Conservation (phyloP, 2,329 filamentous ascomycete species). For the Xylogone sp. region DNA sequence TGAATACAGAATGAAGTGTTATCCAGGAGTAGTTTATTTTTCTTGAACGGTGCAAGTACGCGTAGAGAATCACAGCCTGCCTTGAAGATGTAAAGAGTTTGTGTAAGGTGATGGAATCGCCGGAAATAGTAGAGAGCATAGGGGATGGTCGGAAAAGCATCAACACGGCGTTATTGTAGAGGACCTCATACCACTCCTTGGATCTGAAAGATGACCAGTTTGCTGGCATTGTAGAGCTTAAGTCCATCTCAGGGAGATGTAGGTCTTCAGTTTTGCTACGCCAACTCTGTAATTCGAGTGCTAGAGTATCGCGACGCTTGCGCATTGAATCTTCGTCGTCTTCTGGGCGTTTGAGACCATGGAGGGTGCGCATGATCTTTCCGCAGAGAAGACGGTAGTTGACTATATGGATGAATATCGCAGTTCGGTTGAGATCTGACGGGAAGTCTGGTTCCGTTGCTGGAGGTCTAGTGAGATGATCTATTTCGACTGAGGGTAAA, state of each 20-base stretch:
- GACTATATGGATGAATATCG: constrained; percentile 36
- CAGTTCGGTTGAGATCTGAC: constrained; percentile 11
- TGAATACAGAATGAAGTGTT: constrained; percentile 44
- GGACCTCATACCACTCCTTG: constrained; percentile 37
- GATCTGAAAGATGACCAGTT: constrained; percentile 36
- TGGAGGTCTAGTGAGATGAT: constrained; percentile 6
- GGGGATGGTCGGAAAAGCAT: constrained; percentile 40
- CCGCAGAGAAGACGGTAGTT: constrained; percentile 37
- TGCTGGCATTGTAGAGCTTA: constrained; percentile 1
- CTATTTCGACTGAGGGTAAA: constrained; percentile 26
- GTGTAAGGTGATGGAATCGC: constrained; percentile 27
- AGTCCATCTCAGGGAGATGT: constrained; percentile 18
- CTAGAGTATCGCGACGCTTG: constrained; percentile 19
- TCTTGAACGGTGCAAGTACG: constrained; percentile 38
- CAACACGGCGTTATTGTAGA: constrained; percentile 39
- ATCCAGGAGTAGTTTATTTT: constrained; percentile 47
- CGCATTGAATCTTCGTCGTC: background rate
- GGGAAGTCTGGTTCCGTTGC: constrained; percentile 6
- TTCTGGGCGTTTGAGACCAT: constrained; percentile 24
- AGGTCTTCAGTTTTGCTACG: constrained; percentile 23
- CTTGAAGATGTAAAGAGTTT: constrained; percentile 36
- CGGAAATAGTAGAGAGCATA: constrained; percentile 22
- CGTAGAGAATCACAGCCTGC: constrained; percentile 38
- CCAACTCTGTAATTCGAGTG: constrained; percentile 30
- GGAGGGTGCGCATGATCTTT: constrained; percentile 31